Base-by-base conservation (phyloP, 2,329 filamentous ascomycete genomes). In the Pleurostoma richardsiae region DNA sequence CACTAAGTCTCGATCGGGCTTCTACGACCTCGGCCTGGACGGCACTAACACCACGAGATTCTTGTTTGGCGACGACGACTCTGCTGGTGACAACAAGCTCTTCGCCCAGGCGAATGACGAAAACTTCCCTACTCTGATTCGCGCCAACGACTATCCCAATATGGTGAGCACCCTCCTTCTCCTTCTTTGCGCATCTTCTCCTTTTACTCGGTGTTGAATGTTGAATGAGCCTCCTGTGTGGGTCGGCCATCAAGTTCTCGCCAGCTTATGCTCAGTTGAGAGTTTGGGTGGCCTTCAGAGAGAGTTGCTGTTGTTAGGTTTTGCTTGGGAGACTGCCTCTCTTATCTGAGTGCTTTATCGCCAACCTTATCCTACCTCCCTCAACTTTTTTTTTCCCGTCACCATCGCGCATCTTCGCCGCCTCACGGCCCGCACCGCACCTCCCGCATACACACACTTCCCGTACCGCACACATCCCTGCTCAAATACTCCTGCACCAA, bases 11-110 rank as follows among this genome's bases (percentile, higher is more conserved):
- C 80, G 85, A 54, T 82, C 76, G 54, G 80, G 85, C 52, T 70
- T 83, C 57, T 83, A 86, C 60, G 83, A 85, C 54, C 76, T 83
- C 56, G 79, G 80, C 38, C 72, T 95, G 48, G 90, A 94, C 52
- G 85, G 88, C 55, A 90, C 90, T 59, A 91, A 94, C 68, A 90
- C 88, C 10, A 81, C 89, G 29, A 84, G 87, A 46, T 95, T 95
- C 60, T 74, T 96, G 36, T 95, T 96, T 62, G 86, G 86, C 50
- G 87, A 90, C 57, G 89, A 90, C 50, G 84, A 90, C 46, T 62
- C 68, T 45, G 62, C 61, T 41, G 83, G 86, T 49, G 78, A 85
- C 54, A 84, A 82, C 60, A 83, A 77, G 53, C 86, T 85, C 64
- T 74, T 88, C 52, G 79, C 85, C 63, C 80, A 88, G 68, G 82